Evolutionary conservation across 192 early-diverging fungal genomes (phyloP), one percentile per base, ranked within the genome.

Genomic region (Jimgerdemannia lactiflua): DNA sequence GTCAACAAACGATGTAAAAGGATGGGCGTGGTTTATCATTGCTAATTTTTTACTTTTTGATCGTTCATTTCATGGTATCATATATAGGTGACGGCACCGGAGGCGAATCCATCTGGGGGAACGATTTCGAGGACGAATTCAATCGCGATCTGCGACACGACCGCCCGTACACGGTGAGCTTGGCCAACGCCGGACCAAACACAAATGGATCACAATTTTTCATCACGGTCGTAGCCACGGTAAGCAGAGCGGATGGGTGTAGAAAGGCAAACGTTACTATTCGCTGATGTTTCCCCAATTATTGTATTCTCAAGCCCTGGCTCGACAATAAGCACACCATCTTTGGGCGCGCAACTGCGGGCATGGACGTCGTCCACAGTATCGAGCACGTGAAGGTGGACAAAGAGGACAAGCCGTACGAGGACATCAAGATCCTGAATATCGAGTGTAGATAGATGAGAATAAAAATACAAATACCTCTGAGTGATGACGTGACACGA

Each of bases 191-290:
- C 4, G 93, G 93, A 4, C 91, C 94, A 11, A 88, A 90, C 42
- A 96, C 97, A 10, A 98, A 98, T 75, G 97, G 90, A 39, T 93
- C 91, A 64, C 96, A 99, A 83, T 99, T 99, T 79, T 99, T 98
- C 77, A 96, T 99, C 68, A 99, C 97, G 0, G 91, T 91, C 2
- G 92, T 94, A 1, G 93, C 96, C 3, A 94, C 94, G 43, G 93
- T 94, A 86, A 88, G 87, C 42, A 59, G 29, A 2, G 4, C 42
- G 17, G 8, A 3, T 8, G 14, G 43, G 8, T 42, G 14, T 65
- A 41, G 43, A 63, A 3, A 10, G 43, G 49, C 8, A 7, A 9
- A 44, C n/a, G 6, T 49, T 40, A 3, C 49, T 19, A 39, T 49
- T 3, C 2, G 29, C 66, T 29, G 29, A 29, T 0, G 29, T 70